Conservation (phyloP, 495 filamentous ascomycete genomes). For the Penicillium chermesinum region DNA sequence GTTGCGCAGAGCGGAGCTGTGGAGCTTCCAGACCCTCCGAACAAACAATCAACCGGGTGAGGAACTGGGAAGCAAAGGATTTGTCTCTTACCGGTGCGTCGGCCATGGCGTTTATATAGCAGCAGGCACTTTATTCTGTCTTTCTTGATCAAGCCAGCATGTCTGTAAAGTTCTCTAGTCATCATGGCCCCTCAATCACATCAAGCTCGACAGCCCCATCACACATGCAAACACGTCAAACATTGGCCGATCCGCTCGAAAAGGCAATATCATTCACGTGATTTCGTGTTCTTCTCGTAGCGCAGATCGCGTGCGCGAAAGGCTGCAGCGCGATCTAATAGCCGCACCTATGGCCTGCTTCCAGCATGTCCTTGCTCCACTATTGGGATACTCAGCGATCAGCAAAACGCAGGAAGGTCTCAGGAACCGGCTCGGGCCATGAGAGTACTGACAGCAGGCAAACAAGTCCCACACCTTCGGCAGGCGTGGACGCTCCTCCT, state of each 20-base stretch:
- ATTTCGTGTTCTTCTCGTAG: slow-evolving; percentile 28
- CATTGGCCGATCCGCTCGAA: slow-evolving; percentile 6
- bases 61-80: not conserved
- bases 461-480: slow-evolving; percentile 17
- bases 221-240: slow-evolving; percentile 26
- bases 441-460: slow-evolving; percentile 5
- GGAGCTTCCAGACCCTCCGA: slow-evolving; percentile 17
- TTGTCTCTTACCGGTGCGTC: slow-evolving; percentile 6
- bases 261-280: slow-evolving; percentile 28
- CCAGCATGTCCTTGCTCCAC: slow-evolving; percentile 39
- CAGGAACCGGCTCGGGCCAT: slow-evolving; percentile 2
- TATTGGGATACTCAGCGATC: slow-evolving; percentile 40
- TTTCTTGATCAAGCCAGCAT: not conserved
- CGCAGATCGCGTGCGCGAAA: slow-evolving; percentile 13
- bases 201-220: not conserved
- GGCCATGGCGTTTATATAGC: slow-evolving; percentile 2
- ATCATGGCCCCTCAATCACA: not conserved
- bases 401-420: slow-evolving; percentile 31
- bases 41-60: not conserved
- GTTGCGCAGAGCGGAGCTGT: slow-evolving; percentile 20
- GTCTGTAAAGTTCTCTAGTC: not conserved
- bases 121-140: not conserved
- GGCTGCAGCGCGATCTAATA: not conserved
- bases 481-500: slow-evolving; percentile 5
- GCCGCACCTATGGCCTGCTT: slow-evolving; percentile 7